Evolutionary conservation across 768 basidiomycete genomes (phyloP).

Genomic region (Favolaschia claudopus): DNA sequence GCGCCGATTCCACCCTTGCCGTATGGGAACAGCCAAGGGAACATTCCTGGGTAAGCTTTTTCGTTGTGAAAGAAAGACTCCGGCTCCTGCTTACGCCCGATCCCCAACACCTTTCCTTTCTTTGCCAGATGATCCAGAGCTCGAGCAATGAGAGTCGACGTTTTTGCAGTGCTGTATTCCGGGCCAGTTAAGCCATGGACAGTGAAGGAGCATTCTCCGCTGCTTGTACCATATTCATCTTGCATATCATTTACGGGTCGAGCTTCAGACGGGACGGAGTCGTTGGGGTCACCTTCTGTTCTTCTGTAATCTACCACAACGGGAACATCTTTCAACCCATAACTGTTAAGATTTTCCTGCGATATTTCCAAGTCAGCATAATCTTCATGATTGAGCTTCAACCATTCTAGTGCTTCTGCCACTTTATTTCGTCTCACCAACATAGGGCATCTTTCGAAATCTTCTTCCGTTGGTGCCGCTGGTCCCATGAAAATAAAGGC

Average conservation of each 20-base stretch:
- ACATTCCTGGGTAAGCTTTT: conserved; percentile 46
- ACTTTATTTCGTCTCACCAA: conserved; percentile 37
- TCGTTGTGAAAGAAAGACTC: conserved; percentile 42
- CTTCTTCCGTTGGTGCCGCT: conserved; percentile 31
- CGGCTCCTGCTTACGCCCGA: conserved; percentile 32
- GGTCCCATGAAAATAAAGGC: conserved; percentile 42
- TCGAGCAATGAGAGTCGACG: conserved; percentile 33
- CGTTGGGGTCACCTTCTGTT: conserved; percentile 24
- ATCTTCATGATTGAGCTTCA: conserved; percentile 41
- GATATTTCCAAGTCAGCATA: conserved; percentile 41
- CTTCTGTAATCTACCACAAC: conserved; percentile 34
- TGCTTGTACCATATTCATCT: conserved; percentile 36
- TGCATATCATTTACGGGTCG: conserved; percentile 32
- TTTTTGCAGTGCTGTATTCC: conserved; percentile 26
- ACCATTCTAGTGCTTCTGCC: conserved; percentile 39
- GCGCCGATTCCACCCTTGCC: conserved; percentile 36
- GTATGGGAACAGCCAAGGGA: conserved; percentile 53
- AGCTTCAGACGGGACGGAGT: conserved; percentile 3
- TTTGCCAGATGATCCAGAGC: conserved; percentile 35
- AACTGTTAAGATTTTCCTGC: conserved; percentile 32
- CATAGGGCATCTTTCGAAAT: conserved; percentile 38
- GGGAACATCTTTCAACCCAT: conserved; percentile 31
- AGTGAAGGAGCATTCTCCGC: conserved; percentile 44
- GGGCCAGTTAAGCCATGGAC: conserved; percentile 45
- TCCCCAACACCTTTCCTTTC: conserved; percentile 32